Evolutionary conservation across 2,329 filamentous ascomycete species (phyloP), one percentile per base, ranked within the genome.

Genomic region (Ceratocystis destructans): DNA sequence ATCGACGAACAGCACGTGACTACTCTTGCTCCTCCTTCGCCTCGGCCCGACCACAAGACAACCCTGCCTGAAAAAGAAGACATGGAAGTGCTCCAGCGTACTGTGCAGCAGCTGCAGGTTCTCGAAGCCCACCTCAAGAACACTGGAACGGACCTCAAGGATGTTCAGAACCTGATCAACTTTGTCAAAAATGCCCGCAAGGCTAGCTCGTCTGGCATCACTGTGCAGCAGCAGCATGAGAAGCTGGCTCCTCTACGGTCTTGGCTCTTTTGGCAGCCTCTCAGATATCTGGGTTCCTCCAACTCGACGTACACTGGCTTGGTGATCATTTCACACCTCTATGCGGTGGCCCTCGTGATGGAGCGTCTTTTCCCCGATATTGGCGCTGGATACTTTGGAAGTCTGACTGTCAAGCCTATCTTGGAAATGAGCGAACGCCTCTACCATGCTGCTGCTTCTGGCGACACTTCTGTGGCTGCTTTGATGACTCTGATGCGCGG

Each of bases 211-310:
- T 61, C 66, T 0, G 66, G 66, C 33, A 45, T 67, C 45, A 48
- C 63, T 1, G 85, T 91, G 28, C 87, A 90, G 69, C 86, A 95
- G 73, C 90, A 96, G 73, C 97, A 96, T 73, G 88, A 91, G 72
- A 88, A 92, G 70, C 83, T 97, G 10, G 92, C 95, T 70, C 87
- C 90, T 8, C 82, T 99, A 68, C 84, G 92, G 66, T 89, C 89
- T 71, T 96, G 93, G 91, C 83, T 97, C 17, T 96, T 97, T 77
- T 97, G 93, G 91, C 84, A 96, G 66, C 94, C 94, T 0, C 86
- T 96, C 44, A 85, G 86, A 70, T 87, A 92, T 71, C 81, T 96
- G 31, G 87, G 93, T 73, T 85, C 86, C 70, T 88, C 87, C 61
- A 85, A 87, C 63, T 84, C 84, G 45, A 90, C 93, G 70, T 83